These are phyloP conservation scores for Lactifluus piperatus DNA, from an alignment of 768 basidiomycete species.

Conservation along the genomic window DNA sequence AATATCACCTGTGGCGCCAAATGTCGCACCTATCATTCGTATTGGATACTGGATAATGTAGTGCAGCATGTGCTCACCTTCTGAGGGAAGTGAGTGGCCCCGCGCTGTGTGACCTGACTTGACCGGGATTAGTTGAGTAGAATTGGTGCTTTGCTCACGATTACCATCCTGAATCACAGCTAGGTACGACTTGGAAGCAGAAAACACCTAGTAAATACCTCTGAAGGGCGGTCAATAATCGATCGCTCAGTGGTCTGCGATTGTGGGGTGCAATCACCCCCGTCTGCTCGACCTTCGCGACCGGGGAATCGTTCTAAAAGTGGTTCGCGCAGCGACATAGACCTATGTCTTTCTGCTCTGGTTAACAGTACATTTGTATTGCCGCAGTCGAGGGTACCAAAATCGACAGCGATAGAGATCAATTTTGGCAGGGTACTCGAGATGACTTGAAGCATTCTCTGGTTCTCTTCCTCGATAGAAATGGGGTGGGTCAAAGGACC, in stretches of 20 bases:
- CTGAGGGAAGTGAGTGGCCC: neutral
- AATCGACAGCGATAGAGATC: neutral
- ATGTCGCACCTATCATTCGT: neutral
- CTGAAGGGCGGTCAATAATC: neutral
- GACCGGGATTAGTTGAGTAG: neutral
- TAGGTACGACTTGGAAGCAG: neutral
- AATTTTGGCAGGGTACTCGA: neutral
- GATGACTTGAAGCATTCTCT: neutral
- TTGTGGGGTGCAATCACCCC: neutral
- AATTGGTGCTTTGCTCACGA: neutral
- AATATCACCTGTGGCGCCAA: neutral
- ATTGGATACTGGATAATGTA: neutral
- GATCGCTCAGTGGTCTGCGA: neutral
- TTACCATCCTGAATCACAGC: neutral
- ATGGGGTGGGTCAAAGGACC: neutral
- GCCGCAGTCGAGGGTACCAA: neutral
- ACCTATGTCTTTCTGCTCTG: constrained; percentile 4
- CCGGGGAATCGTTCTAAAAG: neutral
- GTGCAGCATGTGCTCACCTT: neutral
- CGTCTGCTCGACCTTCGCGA: neutral
- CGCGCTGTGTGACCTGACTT: neutral
- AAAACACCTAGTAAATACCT: neutral
- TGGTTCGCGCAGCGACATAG: neutral
- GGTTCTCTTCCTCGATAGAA: constrained; percentile 3
- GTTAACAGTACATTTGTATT: constrained; percentile 6